These are phyloP conservation scores for Phytopythium sindhum DNA, from an alignment of 352 stramenopile genomes.

Conservation along the genomic window DNA sequence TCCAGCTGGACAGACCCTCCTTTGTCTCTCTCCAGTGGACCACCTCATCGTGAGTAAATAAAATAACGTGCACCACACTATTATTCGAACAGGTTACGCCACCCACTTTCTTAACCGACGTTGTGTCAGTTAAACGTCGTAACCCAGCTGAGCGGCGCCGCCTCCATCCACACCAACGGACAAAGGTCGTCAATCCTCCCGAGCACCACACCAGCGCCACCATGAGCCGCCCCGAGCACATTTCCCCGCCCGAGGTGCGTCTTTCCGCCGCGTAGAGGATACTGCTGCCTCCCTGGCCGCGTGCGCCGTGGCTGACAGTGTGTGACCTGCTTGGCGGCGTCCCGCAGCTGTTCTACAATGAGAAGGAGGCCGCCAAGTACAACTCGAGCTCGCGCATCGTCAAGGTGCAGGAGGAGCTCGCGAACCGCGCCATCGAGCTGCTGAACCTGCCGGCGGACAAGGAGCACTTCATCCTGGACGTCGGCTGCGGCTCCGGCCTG, in stretches of 20 bases:
- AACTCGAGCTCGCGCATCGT: slow-evolving; percentile 91
- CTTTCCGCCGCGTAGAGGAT: background rate
- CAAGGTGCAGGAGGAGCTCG: slow-evolving; percentile 92
- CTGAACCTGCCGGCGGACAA: slow-evolving; percentile 90
- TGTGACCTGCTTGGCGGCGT: background rate
- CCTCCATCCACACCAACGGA: background rate
- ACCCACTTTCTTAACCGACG: too few species aligned
- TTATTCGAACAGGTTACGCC: too few species aligned
- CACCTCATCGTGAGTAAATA: too few species aligned
- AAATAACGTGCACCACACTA: too few species aligned
- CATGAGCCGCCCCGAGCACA: slow-evolving; percentile 88
- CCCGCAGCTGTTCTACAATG: slow-evolving; percentile 89
- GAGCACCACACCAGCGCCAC: background rate
- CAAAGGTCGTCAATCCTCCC: background rate
- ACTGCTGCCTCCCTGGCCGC: background rate
- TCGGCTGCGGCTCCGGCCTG: slow-evolving; percentile 96
- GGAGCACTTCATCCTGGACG: slow-evolving; percentile 93
- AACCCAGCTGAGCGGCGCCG: background rate
- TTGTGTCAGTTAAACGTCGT: background rate
- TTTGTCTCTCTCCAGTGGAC: too few species aligned
- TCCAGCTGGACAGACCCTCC: background rate
- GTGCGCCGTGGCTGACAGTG: background rate
- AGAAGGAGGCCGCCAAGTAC: slow-evolving; percentile 92
- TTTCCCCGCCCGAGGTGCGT: slow-evolving; percentile 77
- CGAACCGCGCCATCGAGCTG: slow-evolving; percentile 96